Base-by-base conservation (phyloP, 768 basidiomycete species). In the Tylopilus plumbeoviolaceoides region DNA sequence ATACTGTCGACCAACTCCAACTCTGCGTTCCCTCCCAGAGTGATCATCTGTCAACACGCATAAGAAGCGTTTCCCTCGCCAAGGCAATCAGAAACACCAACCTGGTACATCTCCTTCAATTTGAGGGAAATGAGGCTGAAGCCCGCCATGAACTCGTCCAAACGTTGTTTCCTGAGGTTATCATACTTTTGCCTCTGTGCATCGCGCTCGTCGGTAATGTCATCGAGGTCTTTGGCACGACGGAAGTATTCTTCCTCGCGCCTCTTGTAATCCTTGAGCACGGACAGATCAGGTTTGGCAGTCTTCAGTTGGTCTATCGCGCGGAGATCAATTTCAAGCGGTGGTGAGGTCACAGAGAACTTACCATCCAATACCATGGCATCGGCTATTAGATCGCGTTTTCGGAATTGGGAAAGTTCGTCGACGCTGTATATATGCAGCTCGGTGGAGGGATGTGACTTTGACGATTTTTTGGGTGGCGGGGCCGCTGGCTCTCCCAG, bases 81-180 rank as follows among this genome's bases (percentile, higher is more conserved):
- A n/a, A 3, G 12, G 10, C 6, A 38, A 15, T n/a, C 4, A 2
- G 12, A 38, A 18, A 25, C 33, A 43, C 78, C 35, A 42, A 93
- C 94, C 83, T 98, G 95, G 63, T 99, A 98, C 97, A 99, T 99
- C 73, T 98, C 97, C 75, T 99, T 99, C 59, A 99, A 76, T 72
- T 98, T 98, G 66, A 91, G 71, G 1, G 94, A 95, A 58, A 99
- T 98, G 49, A 84, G 67, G 57, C 78, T 92, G 69, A 98, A 98
- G 21, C 95, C 97, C 25, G 85, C 75, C 94, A 98, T 98, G 68
- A 99, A 98, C 70, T 95, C 92, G 47, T 95, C 89, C 49, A 98
- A 73, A 12, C 95, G 82, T 64, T 88, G 83, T 66, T 95, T 97
- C 57, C 91, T 75, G 54, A 98, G 74, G 18, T 81, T 79, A 44